Conservation (phyloP, 305 asterid species). For the Plantago rigida region DNA sequence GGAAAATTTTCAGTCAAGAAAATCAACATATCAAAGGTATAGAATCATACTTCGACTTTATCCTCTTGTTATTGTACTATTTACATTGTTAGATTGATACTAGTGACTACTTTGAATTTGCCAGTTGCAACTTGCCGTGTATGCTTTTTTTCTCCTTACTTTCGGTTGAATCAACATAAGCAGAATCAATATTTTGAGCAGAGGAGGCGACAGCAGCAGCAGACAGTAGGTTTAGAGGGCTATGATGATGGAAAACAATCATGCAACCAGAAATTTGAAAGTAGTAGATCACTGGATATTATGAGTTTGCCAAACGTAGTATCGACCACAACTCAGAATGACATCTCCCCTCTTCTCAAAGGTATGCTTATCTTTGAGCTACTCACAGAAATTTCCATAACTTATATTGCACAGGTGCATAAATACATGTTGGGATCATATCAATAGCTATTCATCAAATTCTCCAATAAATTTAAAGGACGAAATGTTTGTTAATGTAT, state of each 20-base stretch:
- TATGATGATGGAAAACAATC: conserved; percentile 38
- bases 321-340: conserved; percentile 39
- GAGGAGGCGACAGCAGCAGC: conserved; percentile 58
- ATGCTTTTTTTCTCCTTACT: not conserved
- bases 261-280: conserved; percentile 33
- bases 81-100: conserved; percentile 18
- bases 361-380: conserved; percentile 37
- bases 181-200: conserved; percentile 91
- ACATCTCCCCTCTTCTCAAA: conserved; percentile 29
- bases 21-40: conserved; percentile 73
- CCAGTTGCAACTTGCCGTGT: not conserved
- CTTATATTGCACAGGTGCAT: conserved; percentile 19
- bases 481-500: not conserved
- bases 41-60: conserved; percentile 16
- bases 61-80: conserved; percentile 4
- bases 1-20: conserved; percentile 53
- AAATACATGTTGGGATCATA: conserved; percentile 1
- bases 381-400: conserved; percentile 19
- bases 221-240: conserved; percentile 35
- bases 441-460: conserved; percentile 10
- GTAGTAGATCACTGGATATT: conserved; percentile 67
- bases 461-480: conserved; percentile 2
- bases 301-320: conserved; percentile 59
- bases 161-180: conserved; percentile 31
- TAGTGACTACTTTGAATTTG: conserved; percentile 13